phyloP scores from a whole-genome alignment of 2,329 filamentous ascomycete species.

The Paraphoma chrysanthemicola region DNA sequence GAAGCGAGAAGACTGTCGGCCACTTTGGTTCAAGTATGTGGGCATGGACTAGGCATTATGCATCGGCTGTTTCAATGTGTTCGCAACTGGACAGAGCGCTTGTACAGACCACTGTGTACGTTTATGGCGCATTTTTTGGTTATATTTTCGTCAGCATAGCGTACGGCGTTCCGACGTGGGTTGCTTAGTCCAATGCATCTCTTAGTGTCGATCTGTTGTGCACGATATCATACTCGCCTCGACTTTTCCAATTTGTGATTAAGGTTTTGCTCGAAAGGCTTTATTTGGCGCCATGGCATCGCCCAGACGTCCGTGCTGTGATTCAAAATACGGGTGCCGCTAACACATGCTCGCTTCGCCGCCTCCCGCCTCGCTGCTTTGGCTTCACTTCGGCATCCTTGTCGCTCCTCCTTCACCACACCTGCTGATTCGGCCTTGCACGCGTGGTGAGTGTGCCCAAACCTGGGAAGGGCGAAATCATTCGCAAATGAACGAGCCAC shows the following conservation, averaged over 20 bases:
- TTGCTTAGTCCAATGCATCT: neutral
- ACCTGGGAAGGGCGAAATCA: no score
- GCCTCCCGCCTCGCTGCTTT: no score
- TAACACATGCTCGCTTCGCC: neutral
- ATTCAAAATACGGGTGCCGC: no score
- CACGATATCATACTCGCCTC: no score
- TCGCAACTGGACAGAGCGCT: no score
- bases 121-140: neutral
- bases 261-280: neutral
- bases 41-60: conserved; percentile 68
- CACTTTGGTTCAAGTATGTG: conserved; percentile 96
- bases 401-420: no score
- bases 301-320: no score
- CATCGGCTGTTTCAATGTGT: no score
- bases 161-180: neutral
- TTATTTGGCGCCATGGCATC: neutral
- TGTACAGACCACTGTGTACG: neutral
- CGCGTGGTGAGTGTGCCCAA: no score
- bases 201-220: neutral
- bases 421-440: no score
- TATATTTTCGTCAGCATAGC: neutral
- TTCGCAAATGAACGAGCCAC: no score
- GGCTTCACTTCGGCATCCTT: no score
- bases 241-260: neutral
- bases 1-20: conserved; percentile 89